Evolutionary conservation across 495 filamentous ascomycete genomes (phyloP), one percentile per base, ranked within the genome.

Genomic region (Daldinia caldariorum): DNA sequence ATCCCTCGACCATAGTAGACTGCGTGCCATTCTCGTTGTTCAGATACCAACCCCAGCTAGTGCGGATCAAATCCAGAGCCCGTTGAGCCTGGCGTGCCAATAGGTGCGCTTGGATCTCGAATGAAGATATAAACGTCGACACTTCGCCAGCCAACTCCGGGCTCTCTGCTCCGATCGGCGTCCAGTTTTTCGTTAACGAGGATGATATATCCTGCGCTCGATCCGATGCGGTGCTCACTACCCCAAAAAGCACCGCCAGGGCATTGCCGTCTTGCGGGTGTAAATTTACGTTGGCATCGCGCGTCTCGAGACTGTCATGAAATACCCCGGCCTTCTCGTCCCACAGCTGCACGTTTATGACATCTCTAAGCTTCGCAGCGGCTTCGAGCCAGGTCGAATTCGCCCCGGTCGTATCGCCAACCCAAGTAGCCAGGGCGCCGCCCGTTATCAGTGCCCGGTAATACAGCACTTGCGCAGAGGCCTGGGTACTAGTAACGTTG

Each of bases 41-140:
- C 29, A 90, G 79, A 77, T 88, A 90, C 82, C 84, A 86, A 10
- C 87, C 88, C 88, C 89, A 91, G 59, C 81, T 82, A 14, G 81
- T 77, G 14, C 85, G 80, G 72, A 90, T 89, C 13, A 91, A 81
- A 16, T 86, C 84, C 4, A 91, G 77, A 2, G 87, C 88, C 26
- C 84, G 82, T 9, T 74, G 74, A 18, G 85, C 74, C 61, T 87
- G 79, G 5, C 81, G 78, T 6, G 82, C 85, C 2, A 81, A 75
- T 53, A 89, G 82, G 61, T 90, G 89, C 14, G 84, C 86, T 74
- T 88, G 85, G 31, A 91, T 82, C 68, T 91, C 89, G 65, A 90
- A 87, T 12, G 84, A 84, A 2, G 85, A 85, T 64, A 89, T 88
- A 76, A 90, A 90, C 0, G 88, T 84, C 10, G 84, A 88, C 50